phyloP scores from a whole-genome alignment of 2,329 filamentous ascomycete species.

The Phialocephala subalpina region DNA sequence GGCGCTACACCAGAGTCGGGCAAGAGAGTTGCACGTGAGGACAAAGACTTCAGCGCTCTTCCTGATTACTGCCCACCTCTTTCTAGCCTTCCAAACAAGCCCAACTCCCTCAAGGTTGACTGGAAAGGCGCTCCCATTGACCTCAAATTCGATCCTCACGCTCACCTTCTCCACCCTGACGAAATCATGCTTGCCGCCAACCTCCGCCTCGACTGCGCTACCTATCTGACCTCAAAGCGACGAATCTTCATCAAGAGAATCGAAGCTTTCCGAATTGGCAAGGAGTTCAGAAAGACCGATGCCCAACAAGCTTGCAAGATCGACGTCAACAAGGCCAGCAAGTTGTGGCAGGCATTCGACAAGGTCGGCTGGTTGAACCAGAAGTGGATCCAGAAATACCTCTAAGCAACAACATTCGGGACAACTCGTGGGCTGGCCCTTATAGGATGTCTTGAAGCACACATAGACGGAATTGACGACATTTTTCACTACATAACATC shows the following conservation, averaged over 20 bases:
- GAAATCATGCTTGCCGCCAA: conserved; percentile 81
- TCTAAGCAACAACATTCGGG: conserved; percentile 20
- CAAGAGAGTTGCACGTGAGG: conserved; percentile 73
- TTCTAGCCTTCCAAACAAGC: conserved; percentile 68
- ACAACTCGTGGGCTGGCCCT: conserved; percentile 20
- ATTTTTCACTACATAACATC: conserved; percentile 6
- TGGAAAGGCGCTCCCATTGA: conserved; percentile 87
- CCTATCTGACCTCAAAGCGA: conserved; percentile 91
- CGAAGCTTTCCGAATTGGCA: conserved; percentile 69
- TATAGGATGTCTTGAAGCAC: conserved; percentile 13
- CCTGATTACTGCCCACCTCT: conserved; percentile 77
- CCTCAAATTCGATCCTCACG: conserved; percentile 75
- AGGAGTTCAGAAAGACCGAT: conserved; percentile 94
- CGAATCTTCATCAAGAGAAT: conserved; percentile 85
- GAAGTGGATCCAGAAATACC: conserved; percentile 36
- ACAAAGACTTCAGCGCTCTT: conserved; percentile 79
- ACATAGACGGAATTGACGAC: conserved; percentile 30
- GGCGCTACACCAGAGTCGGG: conserved; percentile 44
- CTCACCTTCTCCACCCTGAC: conserved; percentile 76
- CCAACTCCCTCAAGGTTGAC: conserved; percentile 81
- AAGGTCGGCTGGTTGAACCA: conserved; percentile 79
- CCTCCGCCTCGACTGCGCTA: conserved; percentile 84
- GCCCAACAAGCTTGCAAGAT: conserved; percentile 98
- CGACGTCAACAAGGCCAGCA: conserved; percentile 96
- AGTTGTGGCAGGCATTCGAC: conserved; percentile 89